phyloP scores from a whole-genome alignment of 2,329 filamentous ascomycete species.

The Sclerotinia borealis region DNA sequence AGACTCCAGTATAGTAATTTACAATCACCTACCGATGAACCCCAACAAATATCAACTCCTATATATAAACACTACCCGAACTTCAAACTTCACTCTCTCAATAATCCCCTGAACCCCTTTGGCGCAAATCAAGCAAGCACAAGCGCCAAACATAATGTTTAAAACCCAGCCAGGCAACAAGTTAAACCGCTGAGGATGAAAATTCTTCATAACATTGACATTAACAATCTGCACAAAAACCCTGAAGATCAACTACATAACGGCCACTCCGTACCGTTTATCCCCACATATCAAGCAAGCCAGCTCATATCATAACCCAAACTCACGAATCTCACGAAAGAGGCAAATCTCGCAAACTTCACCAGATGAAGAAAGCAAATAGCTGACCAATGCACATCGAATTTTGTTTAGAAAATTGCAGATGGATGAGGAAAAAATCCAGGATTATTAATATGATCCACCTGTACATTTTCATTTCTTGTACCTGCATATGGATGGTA shows the following conservation, averaged over 20 bases:
- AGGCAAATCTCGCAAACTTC: neutral
- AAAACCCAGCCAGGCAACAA: too few species aligned
- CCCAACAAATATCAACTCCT: too few species aligned
- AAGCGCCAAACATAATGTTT: too few species aligned
- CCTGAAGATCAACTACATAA: neutral
- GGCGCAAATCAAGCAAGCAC: too few species aligned
- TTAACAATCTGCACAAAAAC: neutral
- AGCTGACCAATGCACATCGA: neutral
- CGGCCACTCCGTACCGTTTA: neutral
- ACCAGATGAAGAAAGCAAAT: neutral
- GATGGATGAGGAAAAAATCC: neutral
- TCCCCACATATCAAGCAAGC: neutral
- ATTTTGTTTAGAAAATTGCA: conserved; percentile 2
- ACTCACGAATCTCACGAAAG: neutral
- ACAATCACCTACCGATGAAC: too few species aligned
- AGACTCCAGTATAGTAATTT: too few species aligned
- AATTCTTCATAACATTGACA: neutral
- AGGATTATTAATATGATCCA: conserved; percentile 4
- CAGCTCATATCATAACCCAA: neutral
- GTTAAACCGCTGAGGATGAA: neutral
- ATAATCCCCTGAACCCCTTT: too few species aligned
- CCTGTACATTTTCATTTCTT: neutral
- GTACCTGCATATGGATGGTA: conserved; percentile 6
- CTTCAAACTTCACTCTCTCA: too few species aligned
- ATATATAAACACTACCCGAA: too few species aligned